phyloP scores from a whole-genome alignment of 495 filamentous ascomycete genomes.

The Aspergillus wentii region DNA sequence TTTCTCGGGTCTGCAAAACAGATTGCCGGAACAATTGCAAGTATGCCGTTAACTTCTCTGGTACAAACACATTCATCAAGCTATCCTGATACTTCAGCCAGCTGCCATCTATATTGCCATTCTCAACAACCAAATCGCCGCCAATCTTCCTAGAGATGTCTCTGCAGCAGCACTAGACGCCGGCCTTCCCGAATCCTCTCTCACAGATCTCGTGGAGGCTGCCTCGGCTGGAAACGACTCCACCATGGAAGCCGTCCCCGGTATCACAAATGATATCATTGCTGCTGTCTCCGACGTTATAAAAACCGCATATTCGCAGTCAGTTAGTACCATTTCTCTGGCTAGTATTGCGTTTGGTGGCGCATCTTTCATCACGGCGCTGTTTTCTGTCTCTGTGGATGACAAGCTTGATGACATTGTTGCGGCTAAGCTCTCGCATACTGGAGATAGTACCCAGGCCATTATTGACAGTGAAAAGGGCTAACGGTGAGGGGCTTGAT shows the following conservation, averaged over 20 bases:
- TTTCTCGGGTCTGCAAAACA: slow-evolving; percentile 27
- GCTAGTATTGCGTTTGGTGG: slow-evolving; percentile 43
- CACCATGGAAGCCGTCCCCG: slow-evolving; percentile 33
- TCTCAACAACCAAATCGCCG: slow-evolving; percentile 33
- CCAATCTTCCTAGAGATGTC: slow-evolving; percentile 33
- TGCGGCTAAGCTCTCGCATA: slow-evolving; percentile 15
- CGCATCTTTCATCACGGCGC: slow-evolving; percentile 35
- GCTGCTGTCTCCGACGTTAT: slow-evolving; percentile 28
- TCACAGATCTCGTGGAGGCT: slow-evolving; percentile 32
- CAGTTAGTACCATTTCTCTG: slow-evolving; percentile 43
- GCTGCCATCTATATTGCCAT: slow-evolving; percentile 44
- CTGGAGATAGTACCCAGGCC: neutral
- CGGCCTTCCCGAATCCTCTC: slow-evolving; percentile 35
- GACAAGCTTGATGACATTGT: slow-evolving; percentile 15
- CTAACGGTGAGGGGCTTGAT: no score
- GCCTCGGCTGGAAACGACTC: slow-evolving; percentile 18
- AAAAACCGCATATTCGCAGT: slow-evolving; percentile 33
- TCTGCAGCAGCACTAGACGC: slow-evolving; percentile 32
- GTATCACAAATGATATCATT: slow-evolving; percentile 30
- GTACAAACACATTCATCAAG: neutral
- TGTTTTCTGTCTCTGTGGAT: slow-evolving; percentile 26
- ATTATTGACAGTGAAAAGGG: no score
- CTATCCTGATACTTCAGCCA: no score
- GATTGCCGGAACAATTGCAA: slow-evolving; percentile 20
- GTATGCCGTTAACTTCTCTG: slow-evolving; percentile 6